Base-by-base conservation (phyloP, 768 basidiomycete genomes). In the Terana coerulea region DNA sequence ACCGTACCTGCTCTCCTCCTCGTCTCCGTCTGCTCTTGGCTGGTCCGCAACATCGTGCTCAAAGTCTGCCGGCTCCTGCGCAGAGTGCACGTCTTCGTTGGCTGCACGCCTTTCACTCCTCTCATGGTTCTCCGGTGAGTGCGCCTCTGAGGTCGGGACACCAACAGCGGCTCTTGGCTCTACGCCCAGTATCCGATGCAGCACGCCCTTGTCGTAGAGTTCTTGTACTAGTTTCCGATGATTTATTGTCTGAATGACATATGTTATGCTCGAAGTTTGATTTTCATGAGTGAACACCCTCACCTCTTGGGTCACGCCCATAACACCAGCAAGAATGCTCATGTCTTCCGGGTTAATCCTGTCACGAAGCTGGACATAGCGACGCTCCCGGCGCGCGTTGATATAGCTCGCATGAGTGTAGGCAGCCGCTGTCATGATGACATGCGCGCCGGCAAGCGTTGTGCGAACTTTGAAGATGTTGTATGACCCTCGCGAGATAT, bases 401-500 rank as follows among this genome's bases (percentile, higher is more conserved):
- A 92, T 69, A 39, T 86, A 76, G 7, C 81, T 79, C 12, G 84
- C 84, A 19, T 79, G 77, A 55, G 79, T 56, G 60, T 81, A 90
- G 29, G 90, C 77, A 1, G 84, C 79, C 0, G 88, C 77, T n/a
- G 85, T 84, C 64, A 99, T 74, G 35, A 90, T 88, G 24, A 74
- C 76, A 64, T 78, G 75, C 14, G 88, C 95, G 2, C 95, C 95
- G 0, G 88, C 85, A 54, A 98, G 77, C 2, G 91, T 87, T 44
- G 81, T 79, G 21, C 84, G 83, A 33, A 98, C 93, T 62, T 84
- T 86, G 24, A 77, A 72, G 56, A 97, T 90, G 29, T 81, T 84
- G 68, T 82, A 95, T 0, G 94, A 93, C 1, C 93, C 91, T 46
- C 78, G 81, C 0, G 94, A 92, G 24, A 98, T 91, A 68, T 98